A percentile compares a stretch with the other conserved stretches of the same genome.
phyloP scores from a whole-genome alignment of 257 asterid species.

The Primulina tabacum region DNA sequence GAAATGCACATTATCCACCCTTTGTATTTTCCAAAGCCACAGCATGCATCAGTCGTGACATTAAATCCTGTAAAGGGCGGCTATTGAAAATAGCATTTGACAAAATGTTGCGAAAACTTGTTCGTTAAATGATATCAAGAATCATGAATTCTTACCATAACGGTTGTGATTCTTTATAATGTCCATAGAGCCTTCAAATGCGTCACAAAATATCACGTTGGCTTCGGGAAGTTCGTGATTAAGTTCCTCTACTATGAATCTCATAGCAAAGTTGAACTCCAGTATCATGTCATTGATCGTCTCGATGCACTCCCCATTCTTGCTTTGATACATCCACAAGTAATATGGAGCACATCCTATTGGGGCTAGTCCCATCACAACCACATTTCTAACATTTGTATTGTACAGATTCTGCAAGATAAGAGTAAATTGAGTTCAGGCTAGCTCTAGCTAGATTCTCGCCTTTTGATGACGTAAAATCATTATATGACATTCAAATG shows the following conservation, averaged over 20 bases:
- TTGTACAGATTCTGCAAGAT: slow-evolving; percentile 74
- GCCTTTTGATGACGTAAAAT: not conserved
- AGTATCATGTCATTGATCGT: slow-evolving; percentile 70
- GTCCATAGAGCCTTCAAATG: slow-evolving; percentile 85
- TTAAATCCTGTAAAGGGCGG: slow-evolving; percentile 51
- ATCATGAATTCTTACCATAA: slow-evolving; percentile 55
- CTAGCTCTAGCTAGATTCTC: not conserved
- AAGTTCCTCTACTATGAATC: slow-evolving; percentile 70
- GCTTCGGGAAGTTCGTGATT: slow-evolving; percentile 55
- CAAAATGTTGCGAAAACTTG: not conserved
- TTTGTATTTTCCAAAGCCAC: slow-evolving; percentile 74
- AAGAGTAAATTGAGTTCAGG: slow-evolving; percentile 10
- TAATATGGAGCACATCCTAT: slow-evolving; percentile 88
- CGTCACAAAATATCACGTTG: slow-evolving; percentile 76
- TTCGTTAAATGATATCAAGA: not conserved
- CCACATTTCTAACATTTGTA: slow-evolving; percentile 72
- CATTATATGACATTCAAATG: not conserved
- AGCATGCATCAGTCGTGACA: slow-evolving; percentile 76
- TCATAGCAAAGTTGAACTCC: slow-evolving; percentile 75
- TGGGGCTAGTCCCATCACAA: slow-evolving; percentile 93
- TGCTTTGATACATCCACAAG: slow-evolving; percentile 55
- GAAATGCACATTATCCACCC: slow-evolving; percentile 75
- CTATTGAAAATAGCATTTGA: slow-evolving; percentile 12
- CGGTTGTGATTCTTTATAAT: slow-evolving; percentile 59
- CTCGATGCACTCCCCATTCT: slow-evolving; percentile 57